Base-by-base conservation (phyloP, 306 rosid species). In the Medicago truncatula region DNA sequence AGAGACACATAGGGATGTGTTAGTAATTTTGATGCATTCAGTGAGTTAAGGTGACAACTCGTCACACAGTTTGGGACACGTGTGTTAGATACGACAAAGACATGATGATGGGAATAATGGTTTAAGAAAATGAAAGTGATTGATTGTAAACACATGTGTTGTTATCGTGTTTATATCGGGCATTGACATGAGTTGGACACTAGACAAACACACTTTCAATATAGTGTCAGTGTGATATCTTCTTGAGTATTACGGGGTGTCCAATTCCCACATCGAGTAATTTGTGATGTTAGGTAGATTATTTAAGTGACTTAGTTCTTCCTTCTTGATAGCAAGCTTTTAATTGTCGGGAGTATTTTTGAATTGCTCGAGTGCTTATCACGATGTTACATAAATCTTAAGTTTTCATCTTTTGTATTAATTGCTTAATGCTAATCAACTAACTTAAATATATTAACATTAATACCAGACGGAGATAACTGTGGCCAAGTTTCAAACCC, bases 401-500 rank as follows among this genome's bases (percentile, higher is more conserved):
- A 65, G 36, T 18, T 65, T 65, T 65, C 36, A 40, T 17, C 16
- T 40, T 65, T 18, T 17, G 34, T 40, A 18, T 43, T 65, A 41
- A 20, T 43, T 41, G 10, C 18, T 66, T 16, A 41, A 66, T 18
- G 50, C 52, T 41, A 21, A 67, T 13, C 36, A 49, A 31, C 47
- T 9, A 31, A 25, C 41, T 47, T 15, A 9, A 28, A 28, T 13
- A 49, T 11, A 15, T 68, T 46, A 25, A 47, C 43, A 50, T 16
- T 16, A 34, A 16, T 74, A 61, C 44, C 89, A 93, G 98, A 88
- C 74, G 2, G 96, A 92, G 82, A 76, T 94, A 31, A 78, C 91
- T 2, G 98, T 95, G 46, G 58, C 88, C 21, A 95, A 95, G 88
- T 82, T 81, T 76, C 98, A 87, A 74, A 95, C 88, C 34, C 96